Evolutionary conservation across 202 grass and related monocot genomes (phyloP).

Genomic region (Setaria viridis): DNA sequence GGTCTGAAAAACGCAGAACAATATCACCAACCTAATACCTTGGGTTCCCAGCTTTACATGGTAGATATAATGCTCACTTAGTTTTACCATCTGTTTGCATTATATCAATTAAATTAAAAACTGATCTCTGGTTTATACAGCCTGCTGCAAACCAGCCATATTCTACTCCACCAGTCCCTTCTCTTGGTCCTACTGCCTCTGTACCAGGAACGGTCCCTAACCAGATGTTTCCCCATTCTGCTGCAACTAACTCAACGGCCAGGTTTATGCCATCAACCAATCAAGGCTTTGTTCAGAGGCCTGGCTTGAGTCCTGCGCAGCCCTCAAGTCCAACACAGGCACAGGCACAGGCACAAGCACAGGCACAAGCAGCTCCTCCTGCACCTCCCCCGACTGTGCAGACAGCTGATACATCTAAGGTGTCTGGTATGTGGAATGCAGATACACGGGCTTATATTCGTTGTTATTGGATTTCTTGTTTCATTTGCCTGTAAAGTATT

Average conservation of each 20-base stretch:
- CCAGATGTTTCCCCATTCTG: constrained; percentile 70
- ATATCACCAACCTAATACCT: constrained; percentile 83
- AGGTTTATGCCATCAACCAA: constrained; percentile 76
- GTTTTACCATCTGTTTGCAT: constrained; percentile 21
- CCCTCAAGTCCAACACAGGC: constrained; percentile 82
- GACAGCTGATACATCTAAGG: constrained; percentile 94
- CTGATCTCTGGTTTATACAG: constrained; percentile 46
- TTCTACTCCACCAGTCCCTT: constrained; percentile 48
- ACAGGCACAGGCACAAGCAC: constrained; percentile 52
- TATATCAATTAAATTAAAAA: constrained; percentile 32
- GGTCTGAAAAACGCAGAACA: constrained; percentile 89
- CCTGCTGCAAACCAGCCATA: constrained; percentile 42
- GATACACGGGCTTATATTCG: constrained; percentile 15
- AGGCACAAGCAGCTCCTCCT: constrained; percentile 57
- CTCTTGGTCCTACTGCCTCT: constrained; percentile 46
- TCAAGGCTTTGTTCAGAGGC: constrained; percentile 71
- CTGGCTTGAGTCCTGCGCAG: constrained; percentile 67
- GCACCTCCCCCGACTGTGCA: constrained; percentile 82
- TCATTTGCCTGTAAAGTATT: constrained; percentile 26
- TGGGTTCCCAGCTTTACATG: constrained; percentile 87
- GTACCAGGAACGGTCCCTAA: constrained; percentile 48
- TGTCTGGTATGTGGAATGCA: constrained; percentile 68
- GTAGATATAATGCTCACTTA: constrained; percentile 58
- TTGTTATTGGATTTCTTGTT: constrained; percentile 23
- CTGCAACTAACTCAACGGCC: constrained; percentile 49